Conservation (phyloP, 2,329 filamentous ascomycete genomes). For the Fusarium sp. region DNA sequence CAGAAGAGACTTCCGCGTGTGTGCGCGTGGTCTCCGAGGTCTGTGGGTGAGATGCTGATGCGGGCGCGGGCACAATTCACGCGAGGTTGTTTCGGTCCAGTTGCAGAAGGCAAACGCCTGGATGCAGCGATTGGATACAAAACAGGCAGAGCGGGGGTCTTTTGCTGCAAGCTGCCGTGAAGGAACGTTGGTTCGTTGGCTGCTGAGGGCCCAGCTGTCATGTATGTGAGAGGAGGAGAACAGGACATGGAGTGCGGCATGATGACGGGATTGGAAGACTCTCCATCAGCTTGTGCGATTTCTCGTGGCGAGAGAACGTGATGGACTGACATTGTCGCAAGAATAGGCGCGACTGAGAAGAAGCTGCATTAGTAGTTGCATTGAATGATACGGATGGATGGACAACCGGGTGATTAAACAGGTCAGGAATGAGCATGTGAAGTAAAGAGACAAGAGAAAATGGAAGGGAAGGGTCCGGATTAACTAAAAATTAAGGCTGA, state of each 20-base stretch:
- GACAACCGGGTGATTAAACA: background rate
- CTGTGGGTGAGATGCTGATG: conserved; percentile 30
- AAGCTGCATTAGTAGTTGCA: background rate
- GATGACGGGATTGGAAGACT: conserved; percentile 30
- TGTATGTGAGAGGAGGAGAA: conserved; percentile 20
- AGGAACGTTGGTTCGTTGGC: conserved; percentile 25
- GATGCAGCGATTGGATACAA: conserved; percentile 31
- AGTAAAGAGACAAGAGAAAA: conserved; percentile 12
- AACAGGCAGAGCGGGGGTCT: background rate
- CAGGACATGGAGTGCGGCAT: conserved; percentile 18
- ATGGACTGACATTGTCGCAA: conserved; percentile 3
- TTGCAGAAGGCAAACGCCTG: conserved; percentile 14
- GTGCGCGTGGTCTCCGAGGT: conserved; percentile 25
- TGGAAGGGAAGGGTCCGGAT: conserved; percentile 9
- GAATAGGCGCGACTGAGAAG: conserved; percentile 15
- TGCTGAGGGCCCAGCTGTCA: background rate
- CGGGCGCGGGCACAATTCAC: conserved; percentile 14
- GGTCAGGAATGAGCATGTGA: conserved; percentile 10
- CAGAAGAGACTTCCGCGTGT: conserved; percentile 16
- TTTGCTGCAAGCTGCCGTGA: conserved; percentile 32
- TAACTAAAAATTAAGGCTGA: conserved; percentile 27
- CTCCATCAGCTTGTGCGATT: conserved; percentile 12
- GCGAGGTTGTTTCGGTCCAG: conserved; percentile 27
- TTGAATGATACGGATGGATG: background rate
- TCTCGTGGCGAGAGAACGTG: conserved; percentile 1